Base-by-base conservation (phyloP, 805 yeast genomes). In the Komagataella kurtzmanii region DNA sequence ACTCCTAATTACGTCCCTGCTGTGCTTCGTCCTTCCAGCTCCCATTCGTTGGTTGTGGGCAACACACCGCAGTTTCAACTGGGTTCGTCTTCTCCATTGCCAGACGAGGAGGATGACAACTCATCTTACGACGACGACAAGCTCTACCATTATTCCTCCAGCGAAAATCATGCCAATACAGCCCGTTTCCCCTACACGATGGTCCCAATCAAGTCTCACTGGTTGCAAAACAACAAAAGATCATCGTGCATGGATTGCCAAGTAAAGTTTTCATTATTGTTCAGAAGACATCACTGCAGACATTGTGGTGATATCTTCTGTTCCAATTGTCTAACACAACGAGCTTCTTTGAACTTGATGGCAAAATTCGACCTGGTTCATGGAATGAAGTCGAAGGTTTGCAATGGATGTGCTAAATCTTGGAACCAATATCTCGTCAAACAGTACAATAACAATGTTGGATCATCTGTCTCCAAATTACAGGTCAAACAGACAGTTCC, bases 1-100 rank as follows among this genome's bases (percentile, higher is more conserved):
- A 75, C 74, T 49, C 77, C 79, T 4, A 61, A 74, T 53, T 70
- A 74, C 58, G 64, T 73, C 2, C 83, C 83, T 3, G 78, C 81
- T 2, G 81, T 77, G 14, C 65, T 77, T 51, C 61, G 81, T 36
- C 78, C 79, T 8, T 50, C 53, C 40, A 30, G 40, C 40, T 30
- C 40, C n/a, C 40, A 30, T 5, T 30, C 40, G 8, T 30, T 30
- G 40, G 40, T 30, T 14, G 40, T 30, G n/a, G 40, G 40, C 14
- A 30, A 30, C 40, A 30, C 40, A 30, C 14, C 40, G 10, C 18
- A 50, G 36, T 46, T 24, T 45, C 46, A 40, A 19, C 24, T 24
- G 7, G 36, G 36, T 4, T 19, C 24, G 8, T 49, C 50, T 14
- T 49, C 50, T n/a, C 45, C 17, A 36, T 18, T 24, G 48, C 48